Base-by-base conservation (phyloP, 2,329 filamentous ascomycete species). In the Diplodia intermedia region DNA sequence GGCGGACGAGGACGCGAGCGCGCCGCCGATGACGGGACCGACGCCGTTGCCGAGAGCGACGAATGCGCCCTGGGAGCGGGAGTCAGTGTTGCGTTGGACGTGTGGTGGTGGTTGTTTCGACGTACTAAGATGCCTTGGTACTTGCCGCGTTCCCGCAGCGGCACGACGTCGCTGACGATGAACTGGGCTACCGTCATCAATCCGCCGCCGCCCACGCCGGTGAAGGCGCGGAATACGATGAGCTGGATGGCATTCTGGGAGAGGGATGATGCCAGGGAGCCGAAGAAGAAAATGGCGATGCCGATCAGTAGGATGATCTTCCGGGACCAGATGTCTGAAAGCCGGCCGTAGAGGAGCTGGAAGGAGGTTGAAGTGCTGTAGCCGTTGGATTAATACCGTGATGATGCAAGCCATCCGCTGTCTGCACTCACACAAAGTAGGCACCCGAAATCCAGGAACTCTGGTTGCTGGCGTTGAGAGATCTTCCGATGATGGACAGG, bases 271-370 rank as follows among this genome's bases (percentile, higher is more conserved):
- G 81, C 81, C 2, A 84, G 71, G 0, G 82, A 83, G 0, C 82
- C 82, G 14, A 79, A 14, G 3, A 85, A 81, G 71, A 88, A 88
- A 20, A 84, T 75, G 0, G 75, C 78, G 1, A 85, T 80, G 0
- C 84, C 83, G 2, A 76, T 70, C 11, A 88, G 74, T 3, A 88
- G 73, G 43, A 86, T 85, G 2, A 81, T 78, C 70, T 88, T 88
- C 1, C 86, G 81, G 18, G 86, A 86, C 83, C 84, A 88, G 43
- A 88, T 88, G 71, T 88, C 85, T 3, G 81, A 83, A 1, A 86
- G 72, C 62, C 86, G 86, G 3, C 89, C 90, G 69, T 84, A 82
- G 5, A 84, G 71, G 1, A 85, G 76, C 66, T 85, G 83, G 23
- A 82, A 82, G 2, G 82, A 78, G 0, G 82, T 84, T 0, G 82